Conservation (phyloP, 2,329 filamentous ascomycete genomes). For the Colletotrichum incanum region DNA sequence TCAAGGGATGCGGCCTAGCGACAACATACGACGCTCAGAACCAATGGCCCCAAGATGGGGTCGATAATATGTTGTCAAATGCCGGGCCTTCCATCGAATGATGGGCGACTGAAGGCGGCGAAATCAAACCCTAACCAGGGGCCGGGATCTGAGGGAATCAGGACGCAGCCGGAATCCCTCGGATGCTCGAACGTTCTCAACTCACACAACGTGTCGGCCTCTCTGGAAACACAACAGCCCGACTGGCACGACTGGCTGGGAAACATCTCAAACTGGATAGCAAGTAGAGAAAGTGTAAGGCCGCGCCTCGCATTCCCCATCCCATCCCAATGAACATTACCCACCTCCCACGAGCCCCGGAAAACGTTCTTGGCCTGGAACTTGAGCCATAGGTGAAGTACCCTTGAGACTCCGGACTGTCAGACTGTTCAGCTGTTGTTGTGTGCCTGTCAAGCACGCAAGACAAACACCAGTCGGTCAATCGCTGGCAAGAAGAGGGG, state of each 20-base stretch:
- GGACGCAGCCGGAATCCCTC: conserved; percentile 3
- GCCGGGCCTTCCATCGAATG: conserved; percentile 30
- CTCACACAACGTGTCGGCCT: conserved; percentile 17
- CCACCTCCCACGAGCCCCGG: conserved; percentile 4
- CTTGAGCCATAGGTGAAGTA: not conserved
- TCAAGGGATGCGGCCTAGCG: conserved; percentile 17
- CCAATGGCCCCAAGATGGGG: not conserved
- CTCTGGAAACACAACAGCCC: conserved; percentile 15
- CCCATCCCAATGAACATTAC: not conserved
- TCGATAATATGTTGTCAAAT: conserved; percentile 26
- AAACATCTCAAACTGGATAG: not conserved
- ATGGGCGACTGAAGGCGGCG: conserved; percentile 11
- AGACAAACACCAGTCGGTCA: not conserved
- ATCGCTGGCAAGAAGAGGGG: conserved; percentile 15
- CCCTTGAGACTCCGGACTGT: not conserved
- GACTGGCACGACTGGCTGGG: conserved; percentile 1
- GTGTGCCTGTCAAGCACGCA: conserved; percentile 2
- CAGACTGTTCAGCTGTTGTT: not conserved
- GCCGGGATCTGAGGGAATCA: conserved; percentile 1
- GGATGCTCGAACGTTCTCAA: conserved; percentile 21
- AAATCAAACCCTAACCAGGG: not conserved
- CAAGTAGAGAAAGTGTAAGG: conserved; percentile 15
- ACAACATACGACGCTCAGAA: conserved; percentile 15
- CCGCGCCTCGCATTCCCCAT: conserved; percentile 25
- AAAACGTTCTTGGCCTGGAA: conserved; percentile 11